Base-by-base conservation (phyloP, 306 rosid species). In the Trifolium fragiferum region DNA sequence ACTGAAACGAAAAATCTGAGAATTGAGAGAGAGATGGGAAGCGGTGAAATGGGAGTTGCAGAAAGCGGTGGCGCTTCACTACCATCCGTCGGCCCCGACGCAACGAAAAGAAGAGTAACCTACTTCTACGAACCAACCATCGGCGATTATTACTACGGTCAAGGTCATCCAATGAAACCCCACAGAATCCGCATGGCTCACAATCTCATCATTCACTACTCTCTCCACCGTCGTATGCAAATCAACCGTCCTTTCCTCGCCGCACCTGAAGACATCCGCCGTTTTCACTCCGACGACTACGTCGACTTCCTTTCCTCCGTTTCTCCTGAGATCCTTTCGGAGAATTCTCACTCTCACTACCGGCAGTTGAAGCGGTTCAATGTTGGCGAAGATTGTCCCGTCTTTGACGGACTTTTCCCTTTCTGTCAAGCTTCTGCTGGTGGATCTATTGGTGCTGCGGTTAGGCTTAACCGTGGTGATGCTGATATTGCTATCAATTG, bases 181-280 rank as follows among this genome's bases (percentile, higher is more conserved):
- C 96, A 88, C 46, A 73, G 96, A 7, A 90, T 90, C 57, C 89
- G 92, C 10, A 88, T 90, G 96, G 90, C 96, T 8, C 96, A 90
- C 86, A 86, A 82, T 14, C 89, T 90, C 69, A 55, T 90, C 81
- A 78, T 88, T 18, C 92, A 88, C 72, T 90, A 90, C 86, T 73
- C 83, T 7, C 92, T 90, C 61, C 92, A 88, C 80, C 96, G 93
- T 14, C 89, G 86, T 41, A 88, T 90, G 96, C 90, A 83, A 78
- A 82, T 90, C 74, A 83, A 46, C 80, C 90, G 90, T 10, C 96
- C 96, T 18, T 84, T 76, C 66, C 81, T 83, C 18, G 96, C 92
- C 15, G 73, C 25, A 0, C 68, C 82, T 13, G 57, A 15, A 1
- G 96, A 87, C 76, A 85, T 90, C 75, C 75, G 89, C 44, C 86